A percentile compares a stretch with the other conserved stretches of the same genome.
Evolutionary conservation across 1,284 basidiomycete species (phyloP).

Genomic region (Melanopsichium pennsylvanicum): DNA sequence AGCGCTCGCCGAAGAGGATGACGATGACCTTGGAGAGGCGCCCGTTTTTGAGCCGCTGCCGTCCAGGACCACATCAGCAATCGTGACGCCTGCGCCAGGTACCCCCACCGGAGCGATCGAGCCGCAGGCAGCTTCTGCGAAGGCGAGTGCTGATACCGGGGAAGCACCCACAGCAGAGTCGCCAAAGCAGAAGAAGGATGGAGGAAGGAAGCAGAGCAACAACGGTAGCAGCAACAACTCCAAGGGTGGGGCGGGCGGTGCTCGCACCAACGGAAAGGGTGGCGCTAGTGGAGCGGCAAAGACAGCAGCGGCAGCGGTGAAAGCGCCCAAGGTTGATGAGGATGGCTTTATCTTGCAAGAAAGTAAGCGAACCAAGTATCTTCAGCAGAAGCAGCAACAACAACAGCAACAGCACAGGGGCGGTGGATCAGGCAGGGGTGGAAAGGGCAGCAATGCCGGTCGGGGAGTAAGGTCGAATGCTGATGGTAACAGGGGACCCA

Average conservation of each 20-base stretch:
- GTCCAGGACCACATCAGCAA: slow-evolving; percentile 26
- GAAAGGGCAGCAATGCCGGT: slow-evolving; percentile 13
- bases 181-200: slow-evolving; percentile 8
- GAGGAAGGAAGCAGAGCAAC: slow-evolving; percentile 6
- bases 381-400: slow-evolving; percentile 43
- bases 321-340: slow-evolving; percentile 38
- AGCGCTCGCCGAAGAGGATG: slow-evolving; percentile 42
- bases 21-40: slow-evolving; percentile 41
- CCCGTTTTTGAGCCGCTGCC: slow-evolving; percentile 33
- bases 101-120: too few species aligned
- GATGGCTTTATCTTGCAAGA: slow-evolving; percentile 48
- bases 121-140: not conserved
- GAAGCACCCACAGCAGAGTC: slow-evolving; percentile 22
- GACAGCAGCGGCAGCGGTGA: slow-evolving; percentile 1
- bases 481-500: not conserved
- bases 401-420: slow-evolving; percentile 21
- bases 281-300: not conserved
- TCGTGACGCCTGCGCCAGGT: slow-evolving; percentile 26
- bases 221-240: slow-evolving; percentile 2
- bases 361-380: slow-evolving; percentile 41
- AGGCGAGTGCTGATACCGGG: not conserved
- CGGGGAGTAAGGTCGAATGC: slow-evolving; percentile 4
- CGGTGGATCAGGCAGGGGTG: slow-evolving; percentile 1
- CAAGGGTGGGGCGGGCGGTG: slow-evolving; percentile 10
- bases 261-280: slow-evolving; percentile 6